Base-by-base conservation (phyloP, 2,329 filamentous ascomycete species). In the Xylaria multiplex region DNA sequence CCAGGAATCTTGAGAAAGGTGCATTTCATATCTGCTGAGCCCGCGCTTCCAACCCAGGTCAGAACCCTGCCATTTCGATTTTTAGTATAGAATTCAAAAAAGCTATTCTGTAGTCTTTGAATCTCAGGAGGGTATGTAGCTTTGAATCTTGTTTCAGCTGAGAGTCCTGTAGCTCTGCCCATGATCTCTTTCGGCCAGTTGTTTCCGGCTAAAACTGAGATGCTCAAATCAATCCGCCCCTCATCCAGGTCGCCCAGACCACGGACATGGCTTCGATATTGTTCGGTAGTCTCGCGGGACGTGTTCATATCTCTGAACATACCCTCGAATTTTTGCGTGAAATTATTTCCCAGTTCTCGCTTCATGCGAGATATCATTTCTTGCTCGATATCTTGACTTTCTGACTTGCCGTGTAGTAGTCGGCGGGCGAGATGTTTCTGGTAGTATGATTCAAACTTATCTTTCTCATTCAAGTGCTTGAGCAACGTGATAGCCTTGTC, bases 291-390 rank as follows among this genome's bases (percentile, higher is more conserved):
- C 70, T 97, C 95, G 61, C 91, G 89, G 0, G 94, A 97, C 13
- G 94, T 89, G 16, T 90, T 88, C 87, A 98, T 94, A 75, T 99
- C 96, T 79, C 93, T 94, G 83, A 99, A 97, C 93, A 99, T 98
- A 70, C 93, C 92, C 76, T 99, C 96, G 50, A 99, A 88, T 77
- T 96, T 97, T 74, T 88, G 84, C 0, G 96, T 98, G 77, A 98
- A 98, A 71, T 93, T 90, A 77, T 96, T 97, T 45, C 96, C 96
- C 59, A 98, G 88, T 77, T 97, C 95, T 75, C 96, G 88, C 85
- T 97, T 98, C 93, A 99, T 97, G 69, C 95, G 92, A 0, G 90
- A 91, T 59, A 99, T 96, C 88, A 99, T 96, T 74, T 96, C 91
- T 77, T 95, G 94, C 80, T 99, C 96, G 0, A 93, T 93, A 74